Base-by-base conservation (phyloP, 2,329 filamentous ascomycete genomes). In the Scytalidium lignicola region DNA sequence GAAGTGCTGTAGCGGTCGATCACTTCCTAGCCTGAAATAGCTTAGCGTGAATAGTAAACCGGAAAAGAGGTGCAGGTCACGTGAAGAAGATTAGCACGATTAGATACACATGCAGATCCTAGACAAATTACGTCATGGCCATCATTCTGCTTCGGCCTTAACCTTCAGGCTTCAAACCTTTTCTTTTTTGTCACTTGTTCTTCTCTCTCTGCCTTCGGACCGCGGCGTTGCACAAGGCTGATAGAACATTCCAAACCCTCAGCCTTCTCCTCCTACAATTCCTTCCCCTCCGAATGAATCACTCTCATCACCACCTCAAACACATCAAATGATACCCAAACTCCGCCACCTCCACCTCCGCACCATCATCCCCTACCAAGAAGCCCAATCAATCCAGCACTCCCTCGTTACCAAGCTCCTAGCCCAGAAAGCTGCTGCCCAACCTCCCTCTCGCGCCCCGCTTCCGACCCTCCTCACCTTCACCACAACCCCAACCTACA, bases 401-500 rank as follows among this genome's bases (percentile, higher is more conserved):
- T 64, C 65, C 41, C 70, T 85, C 50, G 79, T 81, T 48, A 62
- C 68, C 18, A 70, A 71, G 29, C 75, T 85, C 51, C 79, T 89
- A 43, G 68, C 77, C 22, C 73, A 81, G 65, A 88, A 88, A 54
- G 62, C 62, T 21, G 43, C 49, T 23, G 18, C 56, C 22, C 58
- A 61, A 43, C 44, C 52, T 50, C 48, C 58, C n/a, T 56, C 66
- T 1, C 55, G 67, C 5, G 18, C 70, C 3, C 86, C 86, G 1
- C 71, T 74, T 13, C 88, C 90, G 21, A 82, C 80, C 26, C 75
- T 97, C 55, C 75, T 97, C 54, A 90, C 89, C 55, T 93, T 95
- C 68, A 84, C 88, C 47, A 87, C 90, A 43, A 71, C 77, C 28
- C 90, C 91, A 1, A 89, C 90, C 43, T 96, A 93, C 70, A 96